Evolutionary conservation across 2,329 filamentous ascomycete genomes (phyloP).

Genomic region (Neofusicoccum sp.): DNA sequence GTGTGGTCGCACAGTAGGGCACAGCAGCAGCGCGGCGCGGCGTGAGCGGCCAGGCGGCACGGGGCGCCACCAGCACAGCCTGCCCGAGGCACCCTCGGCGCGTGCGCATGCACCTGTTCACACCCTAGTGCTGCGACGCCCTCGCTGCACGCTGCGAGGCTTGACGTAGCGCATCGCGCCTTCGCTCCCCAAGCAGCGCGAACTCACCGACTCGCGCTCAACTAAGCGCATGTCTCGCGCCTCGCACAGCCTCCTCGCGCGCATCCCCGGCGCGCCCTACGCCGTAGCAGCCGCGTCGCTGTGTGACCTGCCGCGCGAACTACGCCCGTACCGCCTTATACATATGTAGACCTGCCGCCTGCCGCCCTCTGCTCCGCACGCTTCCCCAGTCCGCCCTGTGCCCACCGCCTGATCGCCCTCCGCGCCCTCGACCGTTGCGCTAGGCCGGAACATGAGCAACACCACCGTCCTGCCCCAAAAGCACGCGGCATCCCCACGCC

Average conservation of each 20-base stretch:
- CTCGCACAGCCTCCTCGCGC: not conserved
- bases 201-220: not conserved
- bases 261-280: not conserved
- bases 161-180: slow-evolving; percentile 1
- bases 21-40: not conserved
- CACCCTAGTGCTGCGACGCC: not conserved
- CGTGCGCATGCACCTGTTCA: not conserved
- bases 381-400: slow-evolving; percentile 4
- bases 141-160: not conserved
- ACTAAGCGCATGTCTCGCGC: not conserved
- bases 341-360: not conserved
- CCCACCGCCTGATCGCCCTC: slow-evolving; percentile 1
- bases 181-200: not conserved
- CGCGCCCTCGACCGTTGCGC: not conserved
- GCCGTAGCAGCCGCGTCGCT: not conserved
- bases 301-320: not conserved
- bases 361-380: not conserved
- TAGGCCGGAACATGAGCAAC: slow-evolving; percentile 3
- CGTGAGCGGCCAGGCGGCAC: not conserved
- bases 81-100: not conserved
- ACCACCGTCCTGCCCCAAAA: not conserved
- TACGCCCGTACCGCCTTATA: slow-evolving; percentile 7
- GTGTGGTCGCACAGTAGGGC: slow-evolving; percentile 2
- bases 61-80: not conserved
- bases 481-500: not conserved